phyloP scores from a whole-genome alignment of 1,284 basidiomycete genomes.

The Exsudoporus floridanus region DNA sequence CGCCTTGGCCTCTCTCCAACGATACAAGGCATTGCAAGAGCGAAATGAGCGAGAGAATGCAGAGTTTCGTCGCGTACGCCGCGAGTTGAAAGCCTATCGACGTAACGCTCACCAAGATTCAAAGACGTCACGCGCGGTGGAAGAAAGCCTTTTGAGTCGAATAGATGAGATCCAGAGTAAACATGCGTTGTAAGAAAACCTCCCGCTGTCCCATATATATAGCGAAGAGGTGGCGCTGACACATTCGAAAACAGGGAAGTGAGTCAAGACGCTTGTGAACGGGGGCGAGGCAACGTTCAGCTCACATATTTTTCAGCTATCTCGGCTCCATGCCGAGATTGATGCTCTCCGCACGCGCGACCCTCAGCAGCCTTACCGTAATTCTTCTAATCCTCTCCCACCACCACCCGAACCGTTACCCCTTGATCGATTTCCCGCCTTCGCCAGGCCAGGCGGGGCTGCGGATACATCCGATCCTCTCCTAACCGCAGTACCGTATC shows the following conservation, averaged over 20 bases:
- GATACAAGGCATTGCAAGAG: slow-evolving; percentile 36
- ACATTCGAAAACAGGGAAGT: slow-evolving; percentile 30
- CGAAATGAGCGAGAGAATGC: slow-evolving; percentile 29
- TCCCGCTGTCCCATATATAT: background rate
- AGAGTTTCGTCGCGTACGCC: slow-evolving; percentile 31
- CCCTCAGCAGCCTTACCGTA: slow-evolving; percentile 18
- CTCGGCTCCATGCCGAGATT: slow-evolving; percentile 35
- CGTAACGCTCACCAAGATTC: slow-evolving; percentile 37
- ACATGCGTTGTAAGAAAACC: slow-evolving; percentile 27
- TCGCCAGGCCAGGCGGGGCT: slow-evolving; percentile 34
- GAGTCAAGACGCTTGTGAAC: slow-evolving; percentile 18
- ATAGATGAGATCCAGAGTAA: slow-evolving; percentile 32
- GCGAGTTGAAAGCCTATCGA: slow-evolving; percentile 30
- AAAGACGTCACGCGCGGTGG: slow-evolving; percentile 36
- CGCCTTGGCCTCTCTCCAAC: slow-evolving; percentile 29
- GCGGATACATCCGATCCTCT: slow-evolving; percentile 18
- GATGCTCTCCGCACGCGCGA: slow-evolving; percentile 27
- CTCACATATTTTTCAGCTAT: slow-evolving; percentile 31
- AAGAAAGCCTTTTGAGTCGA: slow-evolving; percentile 33
- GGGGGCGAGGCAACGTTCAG: slow-evolving; percentile 13
- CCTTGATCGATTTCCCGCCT: slow-evolving; percentile 40
- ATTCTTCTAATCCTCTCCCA: slow-evolving; percentile 45
- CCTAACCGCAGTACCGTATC: slow-evolving; percentile 27
- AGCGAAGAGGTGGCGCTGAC: slow-evolving; percentile 14
- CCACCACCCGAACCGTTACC: slow-evolving; percentile 48